Evolutionary conservation across 495 filamentous ascomycete species (phyloP).

Genomic region (Monascus purpureus): DNA sequence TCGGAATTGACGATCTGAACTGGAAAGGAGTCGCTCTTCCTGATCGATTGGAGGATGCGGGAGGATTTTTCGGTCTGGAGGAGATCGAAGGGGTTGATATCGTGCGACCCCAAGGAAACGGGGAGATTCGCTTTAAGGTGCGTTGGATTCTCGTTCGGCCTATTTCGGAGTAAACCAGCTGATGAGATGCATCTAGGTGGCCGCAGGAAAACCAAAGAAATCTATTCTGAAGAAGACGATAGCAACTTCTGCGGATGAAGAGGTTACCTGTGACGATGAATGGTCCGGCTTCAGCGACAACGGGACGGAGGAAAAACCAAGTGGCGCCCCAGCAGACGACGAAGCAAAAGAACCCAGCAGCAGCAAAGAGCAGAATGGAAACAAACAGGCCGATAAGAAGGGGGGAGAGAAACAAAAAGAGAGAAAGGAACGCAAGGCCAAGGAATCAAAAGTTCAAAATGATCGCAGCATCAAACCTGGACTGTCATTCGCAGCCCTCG

Average conservation of each 20-base stretch:
- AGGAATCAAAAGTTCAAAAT: conserved; percentile 4
- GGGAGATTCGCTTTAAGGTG: conserved; percentile 36
- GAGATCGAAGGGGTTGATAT: conserved; percentile 86
- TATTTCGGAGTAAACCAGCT: too few species aligned
- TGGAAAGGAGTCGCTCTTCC: conserved; percentile 78
- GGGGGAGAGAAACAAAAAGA: conserved; percentile 21
- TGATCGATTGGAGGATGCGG: conserved; percentile 79
- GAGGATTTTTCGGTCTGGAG: conserved; percentile 86
- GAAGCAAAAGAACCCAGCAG: conserved; percentile 8
- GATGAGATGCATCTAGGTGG: conserved; percentile 13
- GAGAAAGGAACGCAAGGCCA: conserved; percentile 3
- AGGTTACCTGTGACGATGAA: conserved; percentile 30
- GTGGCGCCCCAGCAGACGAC: conserved; percentile 7
- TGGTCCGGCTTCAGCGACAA: conserved; percentile 41
- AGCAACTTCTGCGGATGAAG: conserved; percentile 3
- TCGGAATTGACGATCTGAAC: conserved; percentile 49
- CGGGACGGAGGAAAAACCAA: conserved; percentile 14
- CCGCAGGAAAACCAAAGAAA: conserved; percentile 22
- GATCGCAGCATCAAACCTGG: conserved; percentile 15
- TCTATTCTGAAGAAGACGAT: conserved; percentile 18
- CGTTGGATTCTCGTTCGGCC: background rate
- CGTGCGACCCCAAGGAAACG: conserved; percentile 27
- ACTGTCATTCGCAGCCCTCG: conserved; percentile 26
- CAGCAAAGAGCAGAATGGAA: conserved; percentile 2
- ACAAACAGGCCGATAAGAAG: conserved; percentile 20